Conservation (phyloP, 345 rosid genomes). For the Eucalyptus polyanthemos region DNA sequence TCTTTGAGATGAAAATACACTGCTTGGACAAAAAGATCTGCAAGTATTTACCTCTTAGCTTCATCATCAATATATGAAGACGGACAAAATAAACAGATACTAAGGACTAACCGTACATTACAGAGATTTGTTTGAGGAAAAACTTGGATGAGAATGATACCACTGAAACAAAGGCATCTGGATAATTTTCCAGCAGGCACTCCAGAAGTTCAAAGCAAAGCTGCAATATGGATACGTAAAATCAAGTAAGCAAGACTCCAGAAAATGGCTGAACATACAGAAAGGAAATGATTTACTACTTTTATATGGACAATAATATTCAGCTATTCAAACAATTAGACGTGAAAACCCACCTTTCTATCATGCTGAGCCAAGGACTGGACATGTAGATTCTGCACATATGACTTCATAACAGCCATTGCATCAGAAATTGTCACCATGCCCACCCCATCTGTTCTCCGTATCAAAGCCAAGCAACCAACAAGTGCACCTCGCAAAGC, state of each 20-base stretch:
- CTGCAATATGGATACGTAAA: conserved; percentile 29
- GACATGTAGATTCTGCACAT: conserved; percentile 45
- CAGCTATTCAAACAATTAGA: background rate
- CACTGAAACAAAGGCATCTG: conserved; percentile 36
- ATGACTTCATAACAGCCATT: conserved; percentile 44
- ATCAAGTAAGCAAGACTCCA: background rate
- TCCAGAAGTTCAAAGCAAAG: conserved; percentile 82
- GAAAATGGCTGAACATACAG: background rate
- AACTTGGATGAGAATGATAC: conserved; percentile 15
- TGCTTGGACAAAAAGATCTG: background rate
- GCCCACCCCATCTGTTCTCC: conserved; percentile 43
- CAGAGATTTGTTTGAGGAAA: background rate
- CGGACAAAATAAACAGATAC: background rate
- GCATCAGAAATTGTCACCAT: conserved; percentile 41
- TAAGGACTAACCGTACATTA: background rate
- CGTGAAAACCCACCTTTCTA: conserved; percentile 46
- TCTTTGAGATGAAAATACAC: background rate
- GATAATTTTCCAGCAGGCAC: conserved; percentile 50
- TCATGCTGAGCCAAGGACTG: conserved; percentile 69
- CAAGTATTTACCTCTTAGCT: background rate
- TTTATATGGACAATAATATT: background rate
- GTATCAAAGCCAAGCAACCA: conserved; percentile 80
- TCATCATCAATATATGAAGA: background rate
- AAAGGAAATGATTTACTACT: background rate
- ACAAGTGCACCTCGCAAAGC: conserved; percentile 76